Evolutionary conservation across 2,329 filamentous ascomycete genomes (phyloP), one percentile per base, ranked within the genome.

Genomic region (Calycina herbarum): DNA sequence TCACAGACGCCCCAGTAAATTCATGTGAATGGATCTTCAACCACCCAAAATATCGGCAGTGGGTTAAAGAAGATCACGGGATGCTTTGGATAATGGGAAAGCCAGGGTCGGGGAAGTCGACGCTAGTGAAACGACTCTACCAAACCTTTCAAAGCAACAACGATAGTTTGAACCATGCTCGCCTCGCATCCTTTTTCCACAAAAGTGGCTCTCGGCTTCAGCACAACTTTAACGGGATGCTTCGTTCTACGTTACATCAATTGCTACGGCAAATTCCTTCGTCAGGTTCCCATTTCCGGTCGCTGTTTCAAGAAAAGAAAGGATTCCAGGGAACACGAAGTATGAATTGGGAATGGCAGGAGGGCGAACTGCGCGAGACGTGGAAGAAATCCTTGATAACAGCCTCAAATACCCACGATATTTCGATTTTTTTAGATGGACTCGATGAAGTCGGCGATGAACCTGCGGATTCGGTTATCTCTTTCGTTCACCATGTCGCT

Each of bases 221-320:
- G 15, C 45, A 51, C 17, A 51, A 17, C 45, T 17, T n/a, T 6
- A n/a, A n/a, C 5, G 15, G 35, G 57, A 57, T 59, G 57, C n/a
- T 59, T 17, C 74, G 75, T 31, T 76, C 77, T 11, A 57, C 78
- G 6, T 66, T 77, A 24, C 69, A 78, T 64, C 76, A 78, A 6
- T 10, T 76, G 27, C 70, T 67, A 27, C 48, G 20, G n/a, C 62
- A 65, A 29, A 24, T 33, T 33, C 33, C 56, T 24, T 48, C 40
- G 15, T 56, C 57, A 51, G 35, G 59, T 33, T 20, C 62, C n/a
- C 24, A 51, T 27, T 66, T 66, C 42, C 61, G 20, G 24, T 27
- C 4, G 2, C 33, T 51, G n/a, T 69, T 59, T 54, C 17, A 69
- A 54, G 63, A 67, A 40, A 68, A 67, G 54, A 29, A 17, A 24